Percentiles rank a stretch among this genome's conserved stretches.
phyloP scores from a whole-genome alignment of 2,329 filamentous ascomycete species.

The Fonsecaea multimorphosa region DNA sequence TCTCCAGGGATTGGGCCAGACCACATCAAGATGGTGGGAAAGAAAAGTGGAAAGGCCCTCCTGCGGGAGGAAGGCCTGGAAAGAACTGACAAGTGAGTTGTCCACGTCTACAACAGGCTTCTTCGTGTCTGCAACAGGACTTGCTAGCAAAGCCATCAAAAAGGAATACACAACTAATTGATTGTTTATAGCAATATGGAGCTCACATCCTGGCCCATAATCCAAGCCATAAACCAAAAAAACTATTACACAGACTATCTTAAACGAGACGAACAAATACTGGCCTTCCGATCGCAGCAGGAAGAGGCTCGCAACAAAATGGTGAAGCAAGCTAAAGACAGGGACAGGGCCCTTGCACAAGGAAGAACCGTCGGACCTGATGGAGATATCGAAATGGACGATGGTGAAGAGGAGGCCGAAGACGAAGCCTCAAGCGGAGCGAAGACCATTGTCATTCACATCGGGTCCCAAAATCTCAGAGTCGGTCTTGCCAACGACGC shows the following conservation, averaged over 20 bases:
- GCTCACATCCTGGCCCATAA: slow-evolving; percentile 89
- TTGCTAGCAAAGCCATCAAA: neutral
- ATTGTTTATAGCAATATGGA: slow-evolving; percentile 72
- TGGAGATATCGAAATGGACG: slow-evolving; percentile 65
- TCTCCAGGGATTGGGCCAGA: neutral
- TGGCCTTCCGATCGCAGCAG: slow-evolving; percentile 84
- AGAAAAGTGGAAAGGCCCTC: slow-evolving; percentile 66
- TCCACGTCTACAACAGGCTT: neutral
- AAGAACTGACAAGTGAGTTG: slow-evolving; percentile 77
- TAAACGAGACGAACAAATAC: slow-evolving; percentile 95
- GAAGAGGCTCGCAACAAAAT: slow-evolving; percentile 85
- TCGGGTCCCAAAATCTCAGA: slow-evolving; percentile 91
- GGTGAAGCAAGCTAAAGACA: slow-evolving; percentile 84
- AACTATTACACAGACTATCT: slow-evolving; percentile 99
- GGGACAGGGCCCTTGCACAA: slow-evolving; percentile 82
- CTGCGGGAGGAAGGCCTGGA: slow-evolving; percentile 67
- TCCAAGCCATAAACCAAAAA: slow-evolving; percentile 96
- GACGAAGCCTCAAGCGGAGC: slow-evolving; percentile 74
- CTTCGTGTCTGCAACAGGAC: neutral
- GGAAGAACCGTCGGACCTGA: slow-evolving; percentile 58
- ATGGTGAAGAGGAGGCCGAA: slow-evolving; percentile 59
- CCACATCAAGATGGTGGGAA: slow-evolving; percentile 62
- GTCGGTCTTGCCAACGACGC: slow-evolving; percentile 97
- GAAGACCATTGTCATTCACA: slow-evolving; percentile 92
- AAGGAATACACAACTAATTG: neutral